Percentiles rank a stretch among this genome's conserved stretches.
Conservation (phyloP, 371 early-diverging fungal genomes). For the Synchytrium microbalum region DNA sequence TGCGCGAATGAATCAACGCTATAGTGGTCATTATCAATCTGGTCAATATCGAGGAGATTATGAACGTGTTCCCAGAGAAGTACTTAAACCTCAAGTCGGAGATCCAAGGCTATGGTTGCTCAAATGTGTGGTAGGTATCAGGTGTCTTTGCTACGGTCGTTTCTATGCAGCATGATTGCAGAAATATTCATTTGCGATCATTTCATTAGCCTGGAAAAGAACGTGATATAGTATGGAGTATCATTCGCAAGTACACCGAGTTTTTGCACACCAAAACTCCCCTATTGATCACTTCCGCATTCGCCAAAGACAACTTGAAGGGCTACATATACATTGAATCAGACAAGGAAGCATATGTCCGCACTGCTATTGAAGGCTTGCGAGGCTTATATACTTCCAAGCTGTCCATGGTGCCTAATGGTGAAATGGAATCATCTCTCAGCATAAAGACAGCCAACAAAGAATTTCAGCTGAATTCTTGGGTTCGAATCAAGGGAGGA, state of each 20-base stretch:
- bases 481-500: conserved; percentile 93
- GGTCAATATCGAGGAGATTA: conserved; percentile 42
- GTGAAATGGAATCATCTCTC: conserved; percentile 94
- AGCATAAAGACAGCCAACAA: conserved; percentile 53
- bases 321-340: conserved; percentile 98
- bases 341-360: conserved; percentile 72
- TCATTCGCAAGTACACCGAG: conserved; percentile 75
- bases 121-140: conserved; percentile 58
- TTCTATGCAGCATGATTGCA: too few relatives aligned
- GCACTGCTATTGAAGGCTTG: conserved; percentile 62
- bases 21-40: conserved; percentile 37
- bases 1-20: conserved; percentile 64
- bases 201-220: conserved; percentile 77
- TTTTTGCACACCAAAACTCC: conserved; percentile 51
- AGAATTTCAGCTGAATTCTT: conserved; percentile 69
- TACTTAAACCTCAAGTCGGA: conserved; percentile 77
- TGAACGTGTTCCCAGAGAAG: conserved; percentile 66
- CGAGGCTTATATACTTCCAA: conserved; percentile 65
- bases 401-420: conserved; percentile 83
- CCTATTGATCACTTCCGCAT: conserved; percentile 68
- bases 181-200: too few relatives aligned
- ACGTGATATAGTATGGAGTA: conserved; percentile 68
- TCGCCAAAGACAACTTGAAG: conserved; percentile 79
- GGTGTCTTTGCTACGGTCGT: neutral
- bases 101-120: conserved; percentile 95